Evolutionary conservation across 169 alveolate species (phyloP), one percentile per base, ranked within the genome.

Genomic region (Plasmodium vinckei): DNA sequence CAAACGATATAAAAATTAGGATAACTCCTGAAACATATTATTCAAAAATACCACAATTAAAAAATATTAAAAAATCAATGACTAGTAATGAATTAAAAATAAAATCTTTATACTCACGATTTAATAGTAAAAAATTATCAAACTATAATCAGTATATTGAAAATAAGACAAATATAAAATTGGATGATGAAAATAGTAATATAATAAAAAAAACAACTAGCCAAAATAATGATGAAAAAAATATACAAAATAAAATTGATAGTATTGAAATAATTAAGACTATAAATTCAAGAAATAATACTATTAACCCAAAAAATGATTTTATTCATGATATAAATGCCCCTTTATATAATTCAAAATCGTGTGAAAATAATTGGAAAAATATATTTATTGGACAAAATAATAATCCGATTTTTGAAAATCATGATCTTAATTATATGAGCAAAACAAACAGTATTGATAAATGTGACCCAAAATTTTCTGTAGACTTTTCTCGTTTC

Each of bases 1-100:
- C 73, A 25, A 75, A 75, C 56, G 88, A 75, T 75, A 54, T 75
- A 19, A 75, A 75, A 61, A n/a, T 75, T 42, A 42, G 88, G 33
- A 75, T 75, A 27, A 75, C 88, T 33, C 88, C 88, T 1, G 44
- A 61, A 75, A 75, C 88, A 61, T 75, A 15, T 63, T n/a, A 68
- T 47, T 17, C 15, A 15, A 75, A 75, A 65, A 75, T 75, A 47
- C 88, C 88, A 1, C 53, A 60, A 15, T n/a, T 75, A 56, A 75
- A 63, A 5, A 61, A 17, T 25, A 75, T 75, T 44, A 73, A 33
- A 42, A 39, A 23, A 47, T 75, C 61, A 39, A 17, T 63, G n/a
- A 51, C 53, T 6, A 75, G 68, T 39, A 23, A 75, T 47, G 75
- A 61, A 12, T 27, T 61, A 33, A 60, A 60, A 63, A 15, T 12